Base-by-base conservation (phyloP, 176 grass and related monocot genomes). In the Triticum dicoccoides region DNA sequence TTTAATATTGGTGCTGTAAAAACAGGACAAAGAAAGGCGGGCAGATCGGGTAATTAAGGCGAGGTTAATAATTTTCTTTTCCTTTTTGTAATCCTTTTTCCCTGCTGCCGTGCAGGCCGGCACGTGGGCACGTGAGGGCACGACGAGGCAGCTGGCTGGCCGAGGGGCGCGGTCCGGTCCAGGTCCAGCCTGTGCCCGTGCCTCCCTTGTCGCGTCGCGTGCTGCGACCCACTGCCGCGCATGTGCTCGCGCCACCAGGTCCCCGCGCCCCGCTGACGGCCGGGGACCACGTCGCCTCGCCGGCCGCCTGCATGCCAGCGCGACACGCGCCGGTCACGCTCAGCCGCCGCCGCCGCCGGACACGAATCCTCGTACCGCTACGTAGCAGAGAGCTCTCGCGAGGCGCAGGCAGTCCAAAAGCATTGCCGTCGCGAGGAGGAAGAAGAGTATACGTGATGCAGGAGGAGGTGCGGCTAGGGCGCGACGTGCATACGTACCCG, bases 41-140 rank as follows among this genome's bases (percentile, higher is more conserved):
- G 29, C 54, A 63, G 73, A 63, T 82, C 21, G 39, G 56, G 32
- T 17, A 51, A 11, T 61, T 52, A 69, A 11, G 65, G 72, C 29
- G 65, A 34, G 24, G 34, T 4, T 3, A 65, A 33, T 56, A 11
- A 3, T 58, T 74, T 13, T 18, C 0, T 12, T 0, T 66, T 3
- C 18, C 24, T 17, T 18, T 47, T 49, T 30, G 30, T 29, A 17
- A 51, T 9, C 25, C 20, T 32, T 45, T 61, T 78, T 42, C 78
- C 78, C 68, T 85, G 78, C 62, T 24, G 72, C 83, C 59, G 85
- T 93, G 83, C 86, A 90, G 85, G 68, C 61, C 65, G 82, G 76
- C 82, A 91, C 88, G 88, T 93, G 85, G 87, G 93, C 93, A 92
- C 88, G 87, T 93, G 91, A 70, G 71, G 84, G 78, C 90, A 95